Evolutionary conservation across 495 filamentous ascomycete genomes (phyloP).

Genomic region (Neurospora intermedia): DNA sequence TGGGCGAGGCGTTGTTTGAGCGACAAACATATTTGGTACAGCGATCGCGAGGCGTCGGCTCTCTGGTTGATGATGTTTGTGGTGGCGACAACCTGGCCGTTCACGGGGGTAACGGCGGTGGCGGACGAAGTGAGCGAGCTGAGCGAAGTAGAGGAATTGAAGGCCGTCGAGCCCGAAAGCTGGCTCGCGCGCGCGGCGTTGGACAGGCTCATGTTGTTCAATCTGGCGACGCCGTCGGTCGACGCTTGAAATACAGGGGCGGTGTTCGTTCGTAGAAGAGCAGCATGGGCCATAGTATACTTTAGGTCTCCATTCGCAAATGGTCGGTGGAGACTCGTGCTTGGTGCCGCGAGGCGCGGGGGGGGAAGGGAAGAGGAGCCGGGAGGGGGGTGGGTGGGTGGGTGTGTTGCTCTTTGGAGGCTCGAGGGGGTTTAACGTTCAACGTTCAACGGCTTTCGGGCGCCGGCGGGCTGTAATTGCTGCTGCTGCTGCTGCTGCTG

Average conservation of each 20-base stretch:
- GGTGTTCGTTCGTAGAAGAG: conserved; percentile 42
- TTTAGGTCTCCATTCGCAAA: conserved; percentile 30
- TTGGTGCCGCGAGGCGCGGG: conserved; percentile 8
- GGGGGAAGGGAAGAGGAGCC: not conserved
- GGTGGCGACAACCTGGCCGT: conserved; percentile 56
- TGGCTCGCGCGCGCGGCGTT: conserved; percentile 41
- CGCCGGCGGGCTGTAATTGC: not conserved
- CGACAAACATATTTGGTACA: conserved; percentile 89
- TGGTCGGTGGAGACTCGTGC: conserved; percentile 7
- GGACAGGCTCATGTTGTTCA: conserved; percentile 28
- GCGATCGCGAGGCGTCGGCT: conserved; percentile 75
- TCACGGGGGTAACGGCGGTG: conserved; percentile 24
- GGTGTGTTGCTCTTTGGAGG: not conserved
- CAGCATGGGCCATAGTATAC: conserved; percentile 36
- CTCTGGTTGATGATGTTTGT: conserved; percentile 91
- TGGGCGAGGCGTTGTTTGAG: conserved; percentile 67
- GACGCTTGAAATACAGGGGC: conserved; percentile 33
- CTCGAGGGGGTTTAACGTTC: not conserved
- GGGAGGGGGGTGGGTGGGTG: not conserved
- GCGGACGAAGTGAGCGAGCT: conserved; percentile 37
- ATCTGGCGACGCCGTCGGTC: conserved; percentile 26
- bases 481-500: not conserved
- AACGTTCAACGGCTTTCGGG: not conserved
- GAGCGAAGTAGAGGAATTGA: conserved; percentile 33
- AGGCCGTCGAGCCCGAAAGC: conserved; percentile 41